These are phyloP conservation scores for Phaeosphaeriaceae sp. DNA, from an alignment of 2,329 filamentous ascomycete genomes.

Conservation along the genomic window DNA sequence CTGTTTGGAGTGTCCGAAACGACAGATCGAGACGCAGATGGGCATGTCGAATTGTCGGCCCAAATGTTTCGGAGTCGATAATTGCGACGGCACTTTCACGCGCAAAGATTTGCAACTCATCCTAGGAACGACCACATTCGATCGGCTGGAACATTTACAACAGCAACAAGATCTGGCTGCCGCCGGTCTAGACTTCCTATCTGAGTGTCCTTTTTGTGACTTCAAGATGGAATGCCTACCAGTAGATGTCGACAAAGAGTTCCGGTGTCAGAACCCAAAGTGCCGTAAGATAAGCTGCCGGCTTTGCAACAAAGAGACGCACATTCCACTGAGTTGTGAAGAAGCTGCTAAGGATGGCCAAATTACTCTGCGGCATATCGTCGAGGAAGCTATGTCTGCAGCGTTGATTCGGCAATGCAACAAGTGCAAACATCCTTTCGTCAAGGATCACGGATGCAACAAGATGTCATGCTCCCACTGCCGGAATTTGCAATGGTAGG, in stretches of 20 bases:
- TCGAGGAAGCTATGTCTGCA: slow-evolving; percentile 85
- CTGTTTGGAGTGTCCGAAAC: slow-evolving; percentile 71
- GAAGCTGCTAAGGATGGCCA: slow-evolving; percentile 68
- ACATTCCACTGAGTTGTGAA: slow-evolving; percentile 75
- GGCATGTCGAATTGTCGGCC: slow-evolving; percentile 73
- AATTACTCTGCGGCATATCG: slow-evolving; percentile 66
- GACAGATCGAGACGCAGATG: slow-evolving; percentile 71
- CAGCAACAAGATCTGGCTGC: slow-evolving; percentile 72
- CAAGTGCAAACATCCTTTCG: slow-evolving; percentile 73
- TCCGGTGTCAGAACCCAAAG: slow-evolving; percentile 70
- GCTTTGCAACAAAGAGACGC: slow-evolving; percentile 71
- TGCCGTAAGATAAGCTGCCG: slow-evolving; percentile 64
- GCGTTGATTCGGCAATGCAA: slow-evolving; percentile 82
- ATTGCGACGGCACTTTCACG: slow-evolving; percentile 68
- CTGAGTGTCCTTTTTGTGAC: slow-evolving; percentile 81
- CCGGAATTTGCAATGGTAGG: slow-evolving; percentile 60
- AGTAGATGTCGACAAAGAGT: slow-evolving; percentile 72
- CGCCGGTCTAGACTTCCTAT: slow-evolving; percentile 75
- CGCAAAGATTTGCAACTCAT: slow-evolving; percentile 62
- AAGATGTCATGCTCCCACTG: slow-evolving; percentile 78
- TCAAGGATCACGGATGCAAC: slow-evolving; percentile 83
- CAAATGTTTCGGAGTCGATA: slow-evolving; percentile 68
- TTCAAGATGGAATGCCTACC: slow-evolving; percentile 78
- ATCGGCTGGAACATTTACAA: slow-evolving; percentile 73
- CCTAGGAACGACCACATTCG: slow-evolving; percentile 64